Conservation (phyloP, 139 green algal genomes). For the Chlorella ohadii region DNA sequence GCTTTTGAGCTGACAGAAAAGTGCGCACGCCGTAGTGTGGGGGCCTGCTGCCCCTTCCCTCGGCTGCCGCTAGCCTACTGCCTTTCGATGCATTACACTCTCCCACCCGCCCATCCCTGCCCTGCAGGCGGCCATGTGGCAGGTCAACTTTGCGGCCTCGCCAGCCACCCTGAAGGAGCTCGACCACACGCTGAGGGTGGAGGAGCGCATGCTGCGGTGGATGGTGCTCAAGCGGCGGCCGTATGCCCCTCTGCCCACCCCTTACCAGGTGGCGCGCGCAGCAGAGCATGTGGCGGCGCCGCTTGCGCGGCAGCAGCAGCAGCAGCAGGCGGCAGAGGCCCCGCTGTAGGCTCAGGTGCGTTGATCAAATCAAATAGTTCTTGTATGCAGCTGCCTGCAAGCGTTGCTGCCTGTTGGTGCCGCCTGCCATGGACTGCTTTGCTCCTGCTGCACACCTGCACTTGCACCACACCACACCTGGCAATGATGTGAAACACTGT, state of each 20-base stretch:
- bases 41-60: too few species aligned
- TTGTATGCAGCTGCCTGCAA: neutral
- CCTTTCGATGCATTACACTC: too few species aligned
- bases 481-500: conserved; percentile 50
- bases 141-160: conserved; percentile 75
- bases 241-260: conserved; percentile 40
- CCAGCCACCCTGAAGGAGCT: conserved; percentile 58
- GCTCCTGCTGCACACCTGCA: neutral
- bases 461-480: conserved; percentile 29
- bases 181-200: conserved; percentile 68
- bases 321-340: neutral
- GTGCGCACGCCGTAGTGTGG: too few species aligned
- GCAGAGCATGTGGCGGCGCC: neutral
- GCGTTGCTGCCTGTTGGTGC: too few species aligned
- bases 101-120: neutral
- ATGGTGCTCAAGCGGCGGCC: conserved; percentile 64
- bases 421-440: too few species aligned
- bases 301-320: neutral
- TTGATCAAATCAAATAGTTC: too few species aligned
- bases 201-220: conserved; percentile 77
- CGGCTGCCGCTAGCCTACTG: too few species aligned
- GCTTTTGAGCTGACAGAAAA: too few species aligned
- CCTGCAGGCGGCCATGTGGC: conserved; percentile 78
- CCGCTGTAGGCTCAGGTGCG: neutral
- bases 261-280: conserved; percentile 35